These are phyloP conservation scores for Sideroxylon spinosum DNA, from an alignment of 179 eudicot species.

Conservation along the genomic window DNA sequence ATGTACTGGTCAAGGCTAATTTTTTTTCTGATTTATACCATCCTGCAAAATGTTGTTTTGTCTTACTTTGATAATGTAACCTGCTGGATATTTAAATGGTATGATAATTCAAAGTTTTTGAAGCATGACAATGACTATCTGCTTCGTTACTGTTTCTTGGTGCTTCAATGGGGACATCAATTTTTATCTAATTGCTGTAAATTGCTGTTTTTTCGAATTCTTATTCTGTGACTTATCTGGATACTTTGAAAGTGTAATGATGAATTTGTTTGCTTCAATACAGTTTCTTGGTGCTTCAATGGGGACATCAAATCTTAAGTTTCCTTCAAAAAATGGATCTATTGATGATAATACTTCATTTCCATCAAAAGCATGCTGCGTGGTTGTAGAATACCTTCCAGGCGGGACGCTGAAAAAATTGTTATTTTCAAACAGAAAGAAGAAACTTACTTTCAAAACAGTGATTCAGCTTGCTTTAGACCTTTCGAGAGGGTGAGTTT, in stretches of 20 bases:
- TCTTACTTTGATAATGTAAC: neutral
- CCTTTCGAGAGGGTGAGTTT: conserved; percentile 70
- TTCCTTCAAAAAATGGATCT: conserved; percentile 44
- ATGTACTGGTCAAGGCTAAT: neutral
- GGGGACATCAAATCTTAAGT: conserved; percentile 81
- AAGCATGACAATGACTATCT: neutral
- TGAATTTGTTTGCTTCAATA: neutral
- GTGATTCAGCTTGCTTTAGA: conserved; percentile 85
- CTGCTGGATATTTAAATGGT: neutral
- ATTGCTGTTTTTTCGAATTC: too few species aligned
- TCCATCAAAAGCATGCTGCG: conserved; percentile 82
- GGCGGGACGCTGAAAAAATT: conserved; percentile 69
- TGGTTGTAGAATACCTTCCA: conserved; percentile 69
- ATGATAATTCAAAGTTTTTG: neutral
- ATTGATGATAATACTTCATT: conserved; percentile 32
- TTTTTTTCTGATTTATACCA: neutral
- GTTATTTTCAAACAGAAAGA: conserved; percentile 54
- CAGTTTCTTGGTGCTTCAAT: conserved; percentile 95
- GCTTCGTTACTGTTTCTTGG: conserved; percentile 61
- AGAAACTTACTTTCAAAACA: conserved; percentile 67
- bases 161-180: conserved; percentile 91
- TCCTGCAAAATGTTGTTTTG: neutral
- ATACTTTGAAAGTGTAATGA: neutral
- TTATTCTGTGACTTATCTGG: too few species aligned
- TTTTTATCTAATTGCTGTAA: conserved; percentile 30